Conservation (phyloP, 768 basidiomycete genomes). For the Mycena vulgaris region DNA sequence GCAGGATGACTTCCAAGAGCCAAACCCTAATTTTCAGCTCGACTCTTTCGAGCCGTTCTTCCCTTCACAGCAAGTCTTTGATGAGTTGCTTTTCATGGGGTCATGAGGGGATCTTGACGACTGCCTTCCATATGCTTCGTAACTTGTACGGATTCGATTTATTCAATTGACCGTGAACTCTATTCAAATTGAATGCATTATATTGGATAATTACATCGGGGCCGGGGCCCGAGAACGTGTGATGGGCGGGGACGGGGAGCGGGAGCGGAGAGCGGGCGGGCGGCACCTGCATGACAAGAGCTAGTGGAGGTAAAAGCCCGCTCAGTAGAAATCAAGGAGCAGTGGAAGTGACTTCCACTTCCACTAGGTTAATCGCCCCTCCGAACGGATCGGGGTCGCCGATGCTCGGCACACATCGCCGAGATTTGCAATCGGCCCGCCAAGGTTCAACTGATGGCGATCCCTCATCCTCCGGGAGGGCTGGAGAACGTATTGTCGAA, state of each 20-base stretch:
- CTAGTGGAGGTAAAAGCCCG: neutral
- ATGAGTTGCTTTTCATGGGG: neutral
- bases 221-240: too few relatives aligned
- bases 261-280: neutral
- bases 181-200: neutral
- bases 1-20: neutral
- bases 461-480: too few relatives aligned
- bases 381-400: too few relatives aligned
- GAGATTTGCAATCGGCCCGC: too few relatives aligned
- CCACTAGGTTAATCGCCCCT: too few relatives aligned
- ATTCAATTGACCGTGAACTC: neutral
- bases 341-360: constrained; percentile 25
- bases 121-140: neutral
- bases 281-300: neutral
- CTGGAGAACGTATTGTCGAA: too few relatives aligned
- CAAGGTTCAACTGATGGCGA: too few relatives aligned
- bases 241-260: neutral
- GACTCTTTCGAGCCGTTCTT: neutral
- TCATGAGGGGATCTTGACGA: neutral
- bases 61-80: neutral
- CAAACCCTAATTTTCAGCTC: neutral
- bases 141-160: too few relatives aligned
- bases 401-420: too few relatives aligned
- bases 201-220: neutral
- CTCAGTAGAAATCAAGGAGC: neutral